Conservation (phyloP, 2,329 filamentous ascomycete species). For the Rhynchosporium secalis region DNA sequence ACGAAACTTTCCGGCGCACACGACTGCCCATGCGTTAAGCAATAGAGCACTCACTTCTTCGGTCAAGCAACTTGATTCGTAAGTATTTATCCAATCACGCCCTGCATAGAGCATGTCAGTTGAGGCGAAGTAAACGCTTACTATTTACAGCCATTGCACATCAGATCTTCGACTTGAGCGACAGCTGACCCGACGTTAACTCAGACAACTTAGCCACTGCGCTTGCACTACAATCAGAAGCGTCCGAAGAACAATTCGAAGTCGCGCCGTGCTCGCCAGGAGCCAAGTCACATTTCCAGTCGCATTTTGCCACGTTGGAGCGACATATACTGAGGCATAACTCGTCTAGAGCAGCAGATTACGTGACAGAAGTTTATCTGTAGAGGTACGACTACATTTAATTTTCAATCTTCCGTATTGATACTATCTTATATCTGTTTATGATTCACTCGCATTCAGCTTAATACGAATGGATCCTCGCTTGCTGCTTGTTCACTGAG, state of each 20-base stretch:
- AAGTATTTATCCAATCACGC: conserved; percentile 27
- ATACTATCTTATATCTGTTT: background rate
- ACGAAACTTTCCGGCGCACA: conserved; percentile 11
- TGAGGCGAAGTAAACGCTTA: conserved; percentile 23
- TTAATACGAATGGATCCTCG: background rate
- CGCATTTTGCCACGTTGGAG: background rate
- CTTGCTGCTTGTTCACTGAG: background rate
- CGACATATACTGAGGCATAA: background rate
- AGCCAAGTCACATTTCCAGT: conserved; percentile 1
- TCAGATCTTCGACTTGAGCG: conserved; percentile 12
- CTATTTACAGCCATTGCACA: conserved; percentile 17
- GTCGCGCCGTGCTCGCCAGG: conserved; percentile 1
- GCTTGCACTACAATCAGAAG: conserved; percentile 3
- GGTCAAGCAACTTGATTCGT: background rate
- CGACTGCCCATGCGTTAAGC: background rate
- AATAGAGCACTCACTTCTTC: background rate
- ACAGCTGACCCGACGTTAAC: conserved; percentile 8
- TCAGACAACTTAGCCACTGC: background rate
- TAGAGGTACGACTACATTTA: background rate
- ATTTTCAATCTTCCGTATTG: background rate
- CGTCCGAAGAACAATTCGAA: background rate
- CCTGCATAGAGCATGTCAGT: background rate
- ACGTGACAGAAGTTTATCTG: background rate
- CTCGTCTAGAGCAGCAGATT: background rate
- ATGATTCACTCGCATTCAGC: background rate